These are phyloP conservation scores for Mucor lusitanicus DNA, from an alignment of 371 early-diverging fungal species.

Conservation along the genomic window DNA sequence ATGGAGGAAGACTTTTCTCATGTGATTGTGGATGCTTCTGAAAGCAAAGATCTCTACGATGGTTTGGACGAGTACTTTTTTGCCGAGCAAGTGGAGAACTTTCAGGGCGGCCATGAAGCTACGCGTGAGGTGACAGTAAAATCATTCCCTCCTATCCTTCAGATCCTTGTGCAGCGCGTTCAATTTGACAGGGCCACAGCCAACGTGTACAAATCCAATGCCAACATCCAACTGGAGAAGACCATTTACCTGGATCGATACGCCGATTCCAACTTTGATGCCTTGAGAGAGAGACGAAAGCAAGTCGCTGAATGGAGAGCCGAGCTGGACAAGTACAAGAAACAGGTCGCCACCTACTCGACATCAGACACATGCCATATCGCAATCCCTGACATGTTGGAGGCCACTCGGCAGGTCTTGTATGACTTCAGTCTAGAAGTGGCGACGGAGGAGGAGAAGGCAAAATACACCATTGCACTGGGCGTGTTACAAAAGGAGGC, in stretches of 20 bases:
- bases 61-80: constrained; percentile 68
- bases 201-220: constrained; percentile 68
- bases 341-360: constrained; percentile 29
- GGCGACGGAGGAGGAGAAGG: background rate
- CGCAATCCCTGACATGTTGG: constrained; percentile 45
- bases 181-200: constrained; percentile 38
- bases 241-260: constrained; percentile 64
- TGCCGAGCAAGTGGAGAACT: constrained; percentile 47
- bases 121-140: constrained; percentile 53
- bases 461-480: constrained; percentile 21
- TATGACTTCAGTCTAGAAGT: constrained; percentile 12
- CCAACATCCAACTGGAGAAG: constrained; percentile 57
- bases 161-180: constrained; percentile 53
- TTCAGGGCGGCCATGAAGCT: constrained; percentile 57
- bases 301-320: constrained; percentile 39
- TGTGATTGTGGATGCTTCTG: constrained; percentile 64
- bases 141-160: constrained; percentile 63
- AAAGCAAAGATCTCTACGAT: constrained; percentile 59
- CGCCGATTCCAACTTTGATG: constrained; percentile 40
- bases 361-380: constrained; percentile 37
- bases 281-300: constrained; percentile 29
- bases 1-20: constrained; percentile 69
- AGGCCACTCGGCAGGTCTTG: constrained; percentile 38
- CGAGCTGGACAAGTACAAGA: constrained; percentile 29
- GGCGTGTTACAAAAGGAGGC: constrained; percentile 24